Evolutionary conservation across 345 rosid species (phyloP), one percentile per base, ranked within the genome.

Genomic region (Passiflora organensis): DNA sequence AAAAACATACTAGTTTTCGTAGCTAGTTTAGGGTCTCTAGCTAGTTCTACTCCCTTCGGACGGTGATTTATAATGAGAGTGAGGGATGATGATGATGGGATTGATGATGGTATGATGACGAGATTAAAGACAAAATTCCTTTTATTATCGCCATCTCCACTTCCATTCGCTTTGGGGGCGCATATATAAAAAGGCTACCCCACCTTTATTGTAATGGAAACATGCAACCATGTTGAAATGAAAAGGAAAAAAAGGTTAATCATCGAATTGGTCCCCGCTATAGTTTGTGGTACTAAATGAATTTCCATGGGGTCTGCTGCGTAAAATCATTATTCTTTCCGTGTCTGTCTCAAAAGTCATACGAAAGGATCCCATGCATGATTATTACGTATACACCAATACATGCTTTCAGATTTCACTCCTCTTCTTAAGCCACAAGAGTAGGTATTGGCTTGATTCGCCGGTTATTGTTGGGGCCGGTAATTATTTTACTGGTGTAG

Each of bases 311-410:
- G 39, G 43, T 61, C 28, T 48, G 59, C 51, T 62, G 59, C 72
- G 66, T 66, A 56, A 69, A 57, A 65, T 68, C 55, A 34, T 64
- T 42, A 21, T 58, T 51, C 55, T 53, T 52, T 39, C 22, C 34
- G 34, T 28, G 14, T 34, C 43, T 48, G 24, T 28, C 20, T 46
- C 43, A 48, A 61, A 58, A 58, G 67, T 66, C 63, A 60, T 63
- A 51, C 60, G 56, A 63, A 48, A 60, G 64, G 56, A 74, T 72
- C 59, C 71, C 81, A 80, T 80, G 84, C 84, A 80, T 69, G 67
- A 76, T 80, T 63, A 71, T 76, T 76, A 80, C 84, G 79, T 76
- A 74, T 73, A 66, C 77, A 66, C 60, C 58, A 71, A 65, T 66
- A 48, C 66, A 74, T 65, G 72, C 60, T 63, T 62, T 44, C 58